These are phyloP conservation scores for Hypericum perforatum DNA, from an alignment of 345 rosid genomes.

Conservation along the genomic window DNA sequence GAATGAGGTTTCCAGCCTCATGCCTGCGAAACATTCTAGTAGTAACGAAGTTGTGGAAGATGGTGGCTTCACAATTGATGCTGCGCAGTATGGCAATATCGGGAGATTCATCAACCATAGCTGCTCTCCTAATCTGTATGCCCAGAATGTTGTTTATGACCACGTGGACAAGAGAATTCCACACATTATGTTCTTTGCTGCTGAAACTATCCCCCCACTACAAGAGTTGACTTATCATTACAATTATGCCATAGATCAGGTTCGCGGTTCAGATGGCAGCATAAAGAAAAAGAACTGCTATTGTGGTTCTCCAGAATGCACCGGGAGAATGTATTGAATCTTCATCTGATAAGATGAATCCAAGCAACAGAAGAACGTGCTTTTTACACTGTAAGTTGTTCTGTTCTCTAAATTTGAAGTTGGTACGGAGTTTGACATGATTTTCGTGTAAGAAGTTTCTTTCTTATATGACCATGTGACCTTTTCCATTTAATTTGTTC, in stretches of 20 bases:
- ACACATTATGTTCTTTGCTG: conserved; percentile 81
- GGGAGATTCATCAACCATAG: conserved; percentile 92
- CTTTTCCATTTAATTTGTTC: too few species aligned
- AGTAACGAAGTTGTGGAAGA: conserved; percentile 26
- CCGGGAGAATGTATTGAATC: conserved; percentile 63
- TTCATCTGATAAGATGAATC: too few species aligned
- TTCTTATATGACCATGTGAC: too few species aligned
- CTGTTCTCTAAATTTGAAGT: too few species aligned
- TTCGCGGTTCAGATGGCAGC: conserved; percentile 54
- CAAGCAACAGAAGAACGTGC: too few species aligned
- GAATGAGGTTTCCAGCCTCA: conserved; percentile 33
- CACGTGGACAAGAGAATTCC: conserved; percentile 65
- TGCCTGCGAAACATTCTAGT: conserved; percentile 33
- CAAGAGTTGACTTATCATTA: conserved; percentile 80
- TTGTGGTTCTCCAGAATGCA: conserved; percentile 73
- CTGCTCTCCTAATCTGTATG: conserved; percentile 86
- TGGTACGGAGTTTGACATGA: too few species aligned
- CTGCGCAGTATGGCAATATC: conserved; percentile 51
- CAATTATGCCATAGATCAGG: conserved; percentile 57
- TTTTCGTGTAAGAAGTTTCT: too few species aligned
- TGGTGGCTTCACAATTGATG: conserved; percentile 71
- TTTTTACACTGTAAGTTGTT: too few species aligned
- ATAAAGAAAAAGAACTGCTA: conserved; percentile 58
- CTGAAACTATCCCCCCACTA: conserved; percentile 79
- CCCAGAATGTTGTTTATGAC: conserved; percentile 78